A percentile compares a stretch with the other conserved stretches of the same genome.
phyloP scores from a whole-genome alignment of 2,329 filamentous ascomycete species.

The Xylariaceae sp. region DNA sequence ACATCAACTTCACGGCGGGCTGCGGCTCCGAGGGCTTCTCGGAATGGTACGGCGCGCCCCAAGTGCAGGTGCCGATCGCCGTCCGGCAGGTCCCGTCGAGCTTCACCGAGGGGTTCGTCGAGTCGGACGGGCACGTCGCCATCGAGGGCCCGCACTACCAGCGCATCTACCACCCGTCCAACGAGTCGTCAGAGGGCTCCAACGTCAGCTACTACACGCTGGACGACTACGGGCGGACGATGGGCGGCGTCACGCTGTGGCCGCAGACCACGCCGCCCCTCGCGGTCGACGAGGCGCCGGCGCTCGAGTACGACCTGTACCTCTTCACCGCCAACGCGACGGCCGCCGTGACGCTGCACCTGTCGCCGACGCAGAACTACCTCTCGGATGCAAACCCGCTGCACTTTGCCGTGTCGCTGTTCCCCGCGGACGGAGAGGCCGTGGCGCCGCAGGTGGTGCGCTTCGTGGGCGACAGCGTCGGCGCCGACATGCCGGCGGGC shows the following conservation, averaged over 20 bases:
- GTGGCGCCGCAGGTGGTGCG: conserved; percentile 26
- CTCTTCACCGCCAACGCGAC: conserved; percentile 45
- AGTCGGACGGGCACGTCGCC: conserved; percentile 49
- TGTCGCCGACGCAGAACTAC: conserved; percentile 47
- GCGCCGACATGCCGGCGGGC: conserved; percentile 31
- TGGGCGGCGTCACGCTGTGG: conserved; percentile 49
- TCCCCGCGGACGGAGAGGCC: conserved; percentile 23
- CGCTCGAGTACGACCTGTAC: conserved; percentile 54
- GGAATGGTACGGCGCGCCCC: conserved; percentile 28
- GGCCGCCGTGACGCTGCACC: conserved; percentile 39
- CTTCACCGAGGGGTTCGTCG: conserved; percentile 53
- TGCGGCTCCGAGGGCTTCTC: conserved; percentile 23
- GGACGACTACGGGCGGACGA: conserved; percentile 48
- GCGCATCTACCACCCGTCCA: conserved; percentile 26
- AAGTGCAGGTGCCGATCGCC: conserved; percentile 48
- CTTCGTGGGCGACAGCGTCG: conserved; percentile 35
- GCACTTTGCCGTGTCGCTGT: conserved; percentile 22
- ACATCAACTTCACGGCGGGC: conserved; percentile 40
- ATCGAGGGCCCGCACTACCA: conserved; percentile 49
- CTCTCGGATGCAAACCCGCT: conserved; percentile 41
- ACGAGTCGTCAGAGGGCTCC: conserved; percentile 18
- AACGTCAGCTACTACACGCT: conserved; percentile 44
- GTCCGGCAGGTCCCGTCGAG: conserved; percentile 38
- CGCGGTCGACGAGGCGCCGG: conserved; percentile 39
- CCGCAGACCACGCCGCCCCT: conserved; percentile 45